Evolutionary conservation across 768 basidiomycete genomes (phyloP).

Genomic region (Suillus variegatus): DNA sequence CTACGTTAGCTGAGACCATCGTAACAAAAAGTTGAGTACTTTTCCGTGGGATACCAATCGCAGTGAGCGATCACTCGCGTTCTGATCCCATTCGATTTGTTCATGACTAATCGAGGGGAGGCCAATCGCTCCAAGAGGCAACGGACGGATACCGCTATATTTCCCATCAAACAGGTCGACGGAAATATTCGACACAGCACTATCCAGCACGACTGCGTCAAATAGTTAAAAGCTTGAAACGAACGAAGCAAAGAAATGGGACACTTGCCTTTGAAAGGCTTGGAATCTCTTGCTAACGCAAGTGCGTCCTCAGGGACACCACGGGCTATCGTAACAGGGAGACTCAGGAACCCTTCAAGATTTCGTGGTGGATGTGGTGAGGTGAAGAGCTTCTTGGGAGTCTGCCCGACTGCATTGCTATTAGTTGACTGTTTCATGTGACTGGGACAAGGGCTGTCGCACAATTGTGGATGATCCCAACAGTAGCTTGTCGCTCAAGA

Average conservation of each 20-base stretch:
- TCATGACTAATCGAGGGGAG: constrained; percentile 66
- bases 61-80: constrained; percentile 47
- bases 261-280: constrained; percentile 55
- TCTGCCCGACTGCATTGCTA: constrained; percentile 73
- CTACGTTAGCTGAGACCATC: constrained; percentile 7
- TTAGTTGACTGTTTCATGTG: constrained; percentile 2
- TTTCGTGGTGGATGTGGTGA: constrained; percentile 75
- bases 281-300: constrained; percentile 56
- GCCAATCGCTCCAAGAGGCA: constrained; percentile 55
- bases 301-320: constrained; percentile 87
- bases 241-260: neutral
- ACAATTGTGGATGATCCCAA: constrained; percentile 97
- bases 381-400: constrained; percentile 83
- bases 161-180: constrained; percentile 43
- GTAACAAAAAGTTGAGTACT: constrained; percentile 34
- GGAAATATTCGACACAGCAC: constrained; percentile 43
- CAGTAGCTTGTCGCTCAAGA: constrained; percentile 86
- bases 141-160: constrained; percentile 63
- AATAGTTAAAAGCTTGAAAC: neutral
- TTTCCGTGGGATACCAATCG: constrained; percentile 64
- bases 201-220: constrained; percentile 41
- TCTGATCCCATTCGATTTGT: constrained; percentile 65
- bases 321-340: constrained; percentile 70
- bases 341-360: constrained; percentile 66
- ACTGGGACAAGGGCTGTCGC: constrained; percentile 19